Base-by-base conservation (phyloP, 768 basidiomycete genomes). In the Dioszegia hungarica region DNA sequence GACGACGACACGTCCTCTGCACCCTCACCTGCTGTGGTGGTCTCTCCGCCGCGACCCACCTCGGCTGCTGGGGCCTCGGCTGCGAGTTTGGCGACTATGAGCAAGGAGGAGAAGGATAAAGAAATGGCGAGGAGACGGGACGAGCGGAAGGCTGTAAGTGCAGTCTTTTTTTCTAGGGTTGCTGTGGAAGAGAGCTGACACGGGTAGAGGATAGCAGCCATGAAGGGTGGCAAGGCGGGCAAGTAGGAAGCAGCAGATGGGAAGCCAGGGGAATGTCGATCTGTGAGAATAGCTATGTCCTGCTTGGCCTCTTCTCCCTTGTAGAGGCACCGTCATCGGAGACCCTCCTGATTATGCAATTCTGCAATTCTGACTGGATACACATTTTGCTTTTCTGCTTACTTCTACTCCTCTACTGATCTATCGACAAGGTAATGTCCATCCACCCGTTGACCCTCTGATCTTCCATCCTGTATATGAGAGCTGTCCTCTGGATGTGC, bases 71-170 rank as follows among this genome's bases (percentile, higher is more conserved):
- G 61, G 0, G 11, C 64, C 8, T 63, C 69, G 0, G 48, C 62
- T 3, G 65, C 70, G 24, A 78, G 80, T 54, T 76, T 82, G 25
- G 75, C 74, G 1, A 79, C 78, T 0, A 79, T 90, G 81, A 82
- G 83, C 25, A 95, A 91, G 74, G 94, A 95, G 75, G 91, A 93
- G 64, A 94, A 88, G 75, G 89, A 89, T 1, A 85, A 84, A n/a
- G 90, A 95, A 79, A 87, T 97, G 85, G 87, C 87, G 8, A 80
- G 87, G 61, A 80, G 92, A 57, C 87, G 93, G 70, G 93, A 97
- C 73, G 94, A 97, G 74, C 79, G 94, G 41, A 91, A 87, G 74
- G 85, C 89, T 79, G 90, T 90, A 52, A 50, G 59, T 61, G n/a
- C 36, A 27, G 10, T 36, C 34, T n/a, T 17, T 27, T 27, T 3